A percentile compares a stretch with the other conserved stretches of the same genome.
phyloP scores from a whole-genome alignment of 805 yeast species.

The Metschnikowia lachancei region DNA sequence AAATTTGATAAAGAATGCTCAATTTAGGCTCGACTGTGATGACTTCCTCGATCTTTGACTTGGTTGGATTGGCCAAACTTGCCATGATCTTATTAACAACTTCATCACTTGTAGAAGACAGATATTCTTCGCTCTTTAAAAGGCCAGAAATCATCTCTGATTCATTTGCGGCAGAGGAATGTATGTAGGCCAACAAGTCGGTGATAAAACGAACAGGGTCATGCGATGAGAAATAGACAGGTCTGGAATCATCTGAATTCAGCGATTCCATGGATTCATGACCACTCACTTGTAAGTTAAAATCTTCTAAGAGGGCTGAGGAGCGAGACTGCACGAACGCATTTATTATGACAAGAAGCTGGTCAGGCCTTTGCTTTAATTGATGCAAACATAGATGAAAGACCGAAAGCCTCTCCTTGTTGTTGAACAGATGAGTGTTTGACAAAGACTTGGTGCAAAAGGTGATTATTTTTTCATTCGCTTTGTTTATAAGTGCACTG shows the following conservation, averaged over 20 bases:
- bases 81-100: slow-evolving; percentile 51
- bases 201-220: slow-evolving; percentile 84
- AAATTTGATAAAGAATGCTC: slow-evolving; percentile 53
- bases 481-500: slow-evolving; percentile 46
- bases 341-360: slow-evolving; percentile 57
- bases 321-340: slow-evolving; percentile 72
- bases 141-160: slow-evolving; percentile 68
- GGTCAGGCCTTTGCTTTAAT: slow-evolving; percentile 40
- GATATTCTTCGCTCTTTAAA: slow-evolving; percentile 36
- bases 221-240: slow-evolving; percentile 64
- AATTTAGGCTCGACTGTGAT: slow-evolving; percentile 63
- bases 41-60: slow-evolving; percentile 64
- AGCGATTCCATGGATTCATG: slow-evolving; percentile 16
- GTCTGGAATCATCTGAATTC: slow-evolving; percentile 29
- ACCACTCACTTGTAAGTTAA: slow-evolving; percentile 53
- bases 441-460: slow-evolving; percentile 35
- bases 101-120: slow-evolving; percentile 29
- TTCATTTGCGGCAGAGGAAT: slow-evolving; percentile 83
- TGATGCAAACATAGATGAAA: slow-evolving; percentile 34
- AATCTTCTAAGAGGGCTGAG: slow-evolving; percentile 61
- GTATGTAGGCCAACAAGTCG: slow-evolving; percentile 84
- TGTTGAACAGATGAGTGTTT: slow-evolving; percentile 30
- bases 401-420: slow-evolving; percentile 24
- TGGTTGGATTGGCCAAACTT: slow-evolving; percentile 57
- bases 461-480: slow-evolving; percentile 29